Conservation (phyloP, 2,329 filamentous ascomycete species). For the Chaetomium strumarium region DNA sequence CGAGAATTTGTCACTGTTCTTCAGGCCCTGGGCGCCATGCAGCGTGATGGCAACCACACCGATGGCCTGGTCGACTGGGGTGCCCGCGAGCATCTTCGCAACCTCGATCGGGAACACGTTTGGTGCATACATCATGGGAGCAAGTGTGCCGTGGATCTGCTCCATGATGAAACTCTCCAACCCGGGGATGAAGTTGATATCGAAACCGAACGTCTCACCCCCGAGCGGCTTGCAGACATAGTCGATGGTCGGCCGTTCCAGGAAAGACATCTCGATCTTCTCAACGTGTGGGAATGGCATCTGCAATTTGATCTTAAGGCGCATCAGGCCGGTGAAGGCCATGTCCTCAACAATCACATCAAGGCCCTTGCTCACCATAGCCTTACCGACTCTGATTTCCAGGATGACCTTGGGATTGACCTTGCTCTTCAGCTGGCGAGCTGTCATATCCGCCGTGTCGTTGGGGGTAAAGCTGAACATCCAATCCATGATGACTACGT, state of each 20-base stretch:
- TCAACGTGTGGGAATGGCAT: conserved; percentile 94
- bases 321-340: conserved; percentile 92
- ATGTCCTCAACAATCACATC: conserved; percentile 98
- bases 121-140: conserved; percentile 96
- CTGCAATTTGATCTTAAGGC: conserved; percentile 95
- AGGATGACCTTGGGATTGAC: conserved; percentile 95
- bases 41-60: conserved; percentile 89
- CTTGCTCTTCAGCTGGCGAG: conserved; percentile 86
- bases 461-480: conserved; percentile 99
- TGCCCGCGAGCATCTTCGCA: conserved; percentile 94
- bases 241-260: conserved; percentile 83
- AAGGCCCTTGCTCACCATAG: conserved; percentile 92
- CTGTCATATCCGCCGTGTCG: conserved; percentile 85
- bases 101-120: conserved; percentile 98
- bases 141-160: conserved; percentile 88
- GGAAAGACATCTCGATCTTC: conserved; percentile 88
- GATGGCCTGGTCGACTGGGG: conserved; percentile 89
- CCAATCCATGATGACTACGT: conserved; percentile 98
- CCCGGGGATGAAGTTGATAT: conserved; percentile 98
- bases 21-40: conserved; percentile 84
- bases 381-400: conserved; percentile 91
- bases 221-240: conserved; percentile 97
- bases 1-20: conserved; percentile 91
- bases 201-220: conserved; percentile 91
- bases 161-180: conserved; percentile 91